Base-by-base conservation (phyloP, 345 rosid species). In the Linum lewisii region DNA sequence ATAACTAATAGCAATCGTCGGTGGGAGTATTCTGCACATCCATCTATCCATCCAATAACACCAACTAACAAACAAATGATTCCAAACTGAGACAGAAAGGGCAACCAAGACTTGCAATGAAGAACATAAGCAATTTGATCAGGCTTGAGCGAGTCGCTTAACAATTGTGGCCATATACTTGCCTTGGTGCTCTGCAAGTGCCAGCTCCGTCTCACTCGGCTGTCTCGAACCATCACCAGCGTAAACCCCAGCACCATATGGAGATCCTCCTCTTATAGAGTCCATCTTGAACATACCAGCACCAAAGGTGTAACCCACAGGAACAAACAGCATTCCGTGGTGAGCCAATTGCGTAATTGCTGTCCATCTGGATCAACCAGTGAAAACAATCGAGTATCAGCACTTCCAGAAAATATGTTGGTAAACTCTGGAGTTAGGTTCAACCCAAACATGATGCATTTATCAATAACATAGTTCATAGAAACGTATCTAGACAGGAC, bases 321-420 rank as follows among this genome's bases (percentile, higher is more conserved):
- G 95, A 51, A 87, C 89, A 25, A 81, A 83, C n/a, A 87, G 69
- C 95, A 87, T 87, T 57, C 92, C 95, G 32, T 87, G 95, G 74
- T 84, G 89, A 36, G 75, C 87, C 9, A 87, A 79, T 59, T 85
- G 95, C 42, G 95, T 83, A 56, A 87, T 80, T 36, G 89, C 85
- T 29, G 87, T 85, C 86, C 89, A 85, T 26, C 92, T 87, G 68
- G 19, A 53, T 53, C 15, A 19, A 56, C 7, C 42, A 19, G 38
- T 24, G 57, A 44, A 25, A 23, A 44, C 42, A 36, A 42, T 29
- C 37, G 32, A 19, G 25, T 26, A 21, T 34, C 4, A 42, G 16
- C 47, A 42, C 47, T 42, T 11, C 47, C 47, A 42, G 47, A 42
- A 42, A 16, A 42, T 34, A 34, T 34, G 38, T 11, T 34, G 5